Conservation (phyloP, 2,329 filamentous ascomycete species). For the Aspergillus hiratsukae region DNA sequence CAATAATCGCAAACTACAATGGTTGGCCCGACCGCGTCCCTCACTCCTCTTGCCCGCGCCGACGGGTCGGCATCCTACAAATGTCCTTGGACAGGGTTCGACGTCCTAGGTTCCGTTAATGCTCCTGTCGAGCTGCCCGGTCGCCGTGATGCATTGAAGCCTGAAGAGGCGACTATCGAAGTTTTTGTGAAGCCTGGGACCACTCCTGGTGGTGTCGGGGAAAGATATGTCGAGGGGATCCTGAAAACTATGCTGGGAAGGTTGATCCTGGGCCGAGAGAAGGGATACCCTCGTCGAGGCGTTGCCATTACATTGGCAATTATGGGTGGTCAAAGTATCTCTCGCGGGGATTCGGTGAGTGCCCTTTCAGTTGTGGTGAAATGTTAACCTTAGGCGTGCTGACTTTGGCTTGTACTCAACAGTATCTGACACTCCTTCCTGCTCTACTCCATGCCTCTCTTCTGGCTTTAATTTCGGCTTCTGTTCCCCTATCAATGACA, state of each 20-base stretch:
- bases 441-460: conserved; percentile 75
- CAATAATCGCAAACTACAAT: conserved; percentile 18
- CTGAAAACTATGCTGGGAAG: conserved; percentile 34
- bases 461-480: conserved; percentile 73
- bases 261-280: conserved; percentile 41
- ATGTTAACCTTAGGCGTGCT: conserved; percentile 4
- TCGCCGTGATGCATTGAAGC: conserved; percentile 75
- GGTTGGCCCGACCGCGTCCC: conserved; percentile 31
- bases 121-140: conserved; percentile 81
- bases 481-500: conserved; percentile 72
- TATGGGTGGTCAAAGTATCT: conserved; percentile 30
- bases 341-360: conserved; percentile 38
- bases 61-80: conserved; percentile 41
- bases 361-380: neutral
- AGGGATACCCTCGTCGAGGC: conserved; percentile 37
- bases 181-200: conserved; percentile 82
- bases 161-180: conserved; percentile 86
- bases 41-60: conserved; percentile 32
- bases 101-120: conserved; percentile 80
- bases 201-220: conserved; percentile 77
- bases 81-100: conserved; percentile 58
- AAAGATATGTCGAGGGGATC: conserved; percentile 71
- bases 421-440: conserved; percentile 78
- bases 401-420: conserved; percentile 6
- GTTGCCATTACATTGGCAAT: conserved; percentile 43